These are phyloP conservation scores for Meira miltonrushii DNA, from an alignment of 1,284 basidiomycete genomes.

Conservation along the genomic window DNA sequence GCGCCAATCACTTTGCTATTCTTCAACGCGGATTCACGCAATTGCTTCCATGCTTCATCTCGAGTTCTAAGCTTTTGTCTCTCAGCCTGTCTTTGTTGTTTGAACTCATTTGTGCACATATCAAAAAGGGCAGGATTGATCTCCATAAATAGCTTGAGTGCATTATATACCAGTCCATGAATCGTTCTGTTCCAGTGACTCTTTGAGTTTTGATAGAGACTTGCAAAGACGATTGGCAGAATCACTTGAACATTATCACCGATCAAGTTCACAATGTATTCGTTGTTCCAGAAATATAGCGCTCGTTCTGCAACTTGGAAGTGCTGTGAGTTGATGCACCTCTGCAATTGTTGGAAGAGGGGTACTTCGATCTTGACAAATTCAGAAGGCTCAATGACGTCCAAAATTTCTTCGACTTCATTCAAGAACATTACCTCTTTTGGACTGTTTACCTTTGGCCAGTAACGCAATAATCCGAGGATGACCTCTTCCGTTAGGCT, in stretches of 20 bases:
- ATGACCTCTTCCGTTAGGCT: slow-evolving; percentile 90
- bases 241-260: slow-evolving; percentile 86
- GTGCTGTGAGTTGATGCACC: slow-evolving; percentile 98
- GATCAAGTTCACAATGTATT: slow-evolving; percentile 99
- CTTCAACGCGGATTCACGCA: slow-evolving; percentile 40
- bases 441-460: slow-evolving; percentile 99
- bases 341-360: slow-evolving; percentile 87
- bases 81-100: slow-evolving; percentile 63
- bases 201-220: slow-evolving; percentile 91
- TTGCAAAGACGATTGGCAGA: slow-evolving; percentile 95
- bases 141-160: slow-evolving; percentile 97
- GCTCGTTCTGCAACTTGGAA: slow-evolving; percentile 67
- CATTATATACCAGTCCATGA: slow-evolving; percentile 98
- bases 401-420: slow-evolving; percentile 97
- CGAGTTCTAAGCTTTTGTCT: slow-evolving; percentile 40
- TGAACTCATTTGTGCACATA: slow-evolving; percentile 87
- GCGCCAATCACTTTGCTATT: slow-evolving; percentile 41
- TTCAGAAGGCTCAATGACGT: slow-evolving; percentile 93
- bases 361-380: slow-evolving; percentile 94
- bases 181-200: slow-evolving; percentile 99
- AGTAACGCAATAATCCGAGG: slow-evolving; percentile 86
- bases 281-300: slow-evolving; percentile 65
- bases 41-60: slow-evolving; percentile 45
- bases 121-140: slow-evolving; percentile 95
- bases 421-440: slow-evolving; percentile 99